Evolutionary conservation across 495 filamentous ascomycete genomes (phyloP).

Genomic region (Lichina pygmaea): DNA sequence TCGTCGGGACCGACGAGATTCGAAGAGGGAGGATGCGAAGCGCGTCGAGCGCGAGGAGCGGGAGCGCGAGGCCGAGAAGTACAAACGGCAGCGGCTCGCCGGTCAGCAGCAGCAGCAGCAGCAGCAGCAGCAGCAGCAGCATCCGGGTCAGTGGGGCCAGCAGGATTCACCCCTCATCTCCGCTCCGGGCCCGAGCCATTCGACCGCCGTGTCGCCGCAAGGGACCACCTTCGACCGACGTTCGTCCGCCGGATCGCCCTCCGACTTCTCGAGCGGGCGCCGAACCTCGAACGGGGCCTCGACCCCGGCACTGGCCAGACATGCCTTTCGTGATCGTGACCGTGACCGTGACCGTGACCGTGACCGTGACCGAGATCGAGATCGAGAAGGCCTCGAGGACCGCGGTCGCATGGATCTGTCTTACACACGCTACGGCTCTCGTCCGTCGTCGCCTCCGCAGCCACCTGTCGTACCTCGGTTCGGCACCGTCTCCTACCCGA

Average conservation of each 20-base stretch:
- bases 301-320: conserved; percentile 5
- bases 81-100: background rate
- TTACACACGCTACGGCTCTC: conserved; percentile 14
- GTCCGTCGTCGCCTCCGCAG: conserved; percentile 39
- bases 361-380: conserved; percentile 11
- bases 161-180: too few species aligned
- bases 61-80: conserved; percentile 11
- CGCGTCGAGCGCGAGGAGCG: conserved; percentile 18
- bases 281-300: conserved; percentile 9
- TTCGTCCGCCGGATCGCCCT: too few species aligned
- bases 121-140: too few species aligned
- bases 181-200: too few species aligned
- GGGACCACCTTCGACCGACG: too few species aligned
- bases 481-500: too few species aligned
- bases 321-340: conserved; percentile 13
- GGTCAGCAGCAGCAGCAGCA: too few species aligned
- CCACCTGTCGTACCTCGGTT: conserved; percentile 45
- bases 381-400: conserved; percentile 2
- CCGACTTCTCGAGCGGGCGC: too few species aligned
- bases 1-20: conserved; percentile 1
- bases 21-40: conserved; percentile 13
- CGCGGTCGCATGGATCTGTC: conserved; percentile 14
- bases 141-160: too few species aligned
- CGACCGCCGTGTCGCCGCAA: too few species aligned
- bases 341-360: conserved; percentile 13